Evolutionary conservation across 208 protist species (phyloP).

Genomic region (Trypanosomatidae sp.): DNA sequence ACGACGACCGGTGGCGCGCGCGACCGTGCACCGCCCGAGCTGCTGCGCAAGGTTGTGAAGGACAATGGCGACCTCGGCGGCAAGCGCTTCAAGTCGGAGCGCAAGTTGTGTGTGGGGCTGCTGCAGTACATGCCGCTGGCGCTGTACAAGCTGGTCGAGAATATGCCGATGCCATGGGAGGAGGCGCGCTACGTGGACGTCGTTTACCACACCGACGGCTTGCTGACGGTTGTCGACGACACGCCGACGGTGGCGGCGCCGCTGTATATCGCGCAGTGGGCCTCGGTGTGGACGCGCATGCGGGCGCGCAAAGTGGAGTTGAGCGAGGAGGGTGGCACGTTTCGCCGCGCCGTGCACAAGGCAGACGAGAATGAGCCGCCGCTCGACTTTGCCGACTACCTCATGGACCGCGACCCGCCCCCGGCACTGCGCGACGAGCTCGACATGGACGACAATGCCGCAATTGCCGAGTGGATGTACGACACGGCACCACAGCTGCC

Average conservation of each 20-base stretch:
- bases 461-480: constrained; percentile 87
- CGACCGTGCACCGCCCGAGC: constrained; percentile 96
- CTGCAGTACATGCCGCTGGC: constrained; percentile 99
- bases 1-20: no score
- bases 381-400: constrained; percentile 98
- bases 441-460: constrained; percentile 96
- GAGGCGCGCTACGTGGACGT: constrained; percentile 95
- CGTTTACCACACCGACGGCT: constrained; percentile 98
- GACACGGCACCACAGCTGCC: no score
- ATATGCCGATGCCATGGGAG: constrained; percentile 99
- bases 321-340: constrained; percentile 51
- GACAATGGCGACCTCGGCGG: constrained; percentile 99
- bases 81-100: constrained; percentile 98
- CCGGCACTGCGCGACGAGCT: constrained; percentile 95
- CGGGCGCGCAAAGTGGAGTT: constrained; percentile 95
- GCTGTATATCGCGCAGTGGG: constrained; percentile 99
- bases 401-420: constrained; percentile 95
- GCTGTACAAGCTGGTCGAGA: constrained; percentile 99
- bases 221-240: constrained; percentile 99
- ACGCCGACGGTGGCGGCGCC: constrained; percentile 98
- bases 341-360: constrained; percentile 95
- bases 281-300: constrained; percentile 99
- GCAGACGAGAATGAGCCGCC: constrained; percentile 99
- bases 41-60: constrained; percentile 98
- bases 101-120: constrained; percentile 98